Evolutionary conservation across 176 grass and related monocot species (phyloP).

Genomic region (Rhipidocladum racemiflorum): DNA sequence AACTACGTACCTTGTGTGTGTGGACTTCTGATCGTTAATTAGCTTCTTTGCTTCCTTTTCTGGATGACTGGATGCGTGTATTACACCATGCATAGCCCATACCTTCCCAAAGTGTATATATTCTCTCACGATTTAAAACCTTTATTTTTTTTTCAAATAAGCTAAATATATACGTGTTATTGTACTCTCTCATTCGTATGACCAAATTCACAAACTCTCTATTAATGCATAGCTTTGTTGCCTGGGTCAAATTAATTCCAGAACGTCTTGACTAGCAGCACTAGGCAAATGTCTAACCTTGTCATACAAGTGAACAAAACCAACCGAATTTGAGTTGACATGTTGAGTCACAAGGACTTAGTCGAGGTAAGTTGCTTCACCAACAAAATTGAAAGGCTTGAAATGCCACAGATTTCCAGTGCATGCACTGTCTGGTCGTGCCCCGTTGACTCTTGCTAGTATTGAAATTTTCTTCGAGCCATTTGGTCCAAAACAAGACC

Average conservation of each 20-base stretch:
- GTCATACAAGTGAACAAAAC: not conserved
- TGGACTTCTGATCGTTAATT: too few relatives aligned
- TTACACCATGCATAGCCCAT: too few relatives aligned
- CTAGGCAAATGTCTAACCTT: not conserved
- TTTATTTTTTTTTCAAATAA: too few relatives aligned
- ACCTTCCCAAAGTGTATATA: too few relatives aligned
- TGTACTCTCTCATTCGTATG: too few relatives aligned
- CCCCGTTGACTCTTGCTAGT: not conserved
- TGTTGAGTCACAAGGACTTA: not conserved
- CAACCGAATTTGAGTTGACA: conserved; percentile 6
- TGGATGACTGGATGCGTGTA: too few relatives aligned
- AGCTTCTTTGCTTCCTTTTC: too few relatives aligned
- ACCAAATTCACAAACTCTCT: too few relatives aligned
- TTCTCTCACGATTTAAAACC: too few relatives aligned
- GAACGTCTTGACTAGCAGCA: not conserved
- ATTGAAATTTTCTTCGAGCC: not conserved
- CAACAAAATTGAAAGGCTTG: not conserved
- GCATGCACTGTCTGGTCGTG: not conserved
- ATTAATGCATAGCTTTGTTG: not conserved
- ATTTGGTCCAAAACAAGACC: not conserved
- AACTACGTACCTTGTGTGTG: too few relatives aligned
- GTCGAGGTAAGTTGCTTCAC: not conserved
- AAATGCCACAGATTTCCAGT: not conserved
- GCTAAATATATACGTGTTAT: too few relatives aligned
- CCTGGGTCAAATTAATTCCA: conserved; percentile 6